These are phyloP conservation scores for Petunia secreta DNA, from an alignment of 257 asterid species.

Conservation along the genomic window DNA sequence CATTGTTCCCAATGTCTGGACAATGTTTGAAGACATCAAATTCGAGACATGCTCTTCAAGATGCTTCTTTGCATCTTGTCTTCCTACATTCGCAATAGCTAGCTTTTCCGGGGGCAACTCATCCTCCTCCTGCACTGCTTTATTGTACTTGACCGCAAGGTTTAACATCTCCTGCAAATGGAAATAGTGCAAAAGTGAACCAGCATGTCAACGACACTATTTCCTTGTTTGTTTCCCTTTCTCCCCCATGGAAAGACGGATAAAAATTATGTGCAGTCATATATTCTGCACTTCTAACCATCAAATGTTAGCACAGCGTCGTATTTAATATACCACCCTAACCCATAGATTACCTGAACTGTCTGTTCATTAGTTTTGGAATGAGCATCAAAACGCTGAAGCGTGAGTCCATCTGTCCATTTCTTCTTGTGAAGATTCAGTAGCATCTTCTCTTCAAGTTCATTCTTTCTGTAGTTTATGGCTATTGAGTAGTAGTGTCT, in stretches of 20 bases:
- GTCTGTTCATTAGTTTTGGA: constrained; percentile 97
- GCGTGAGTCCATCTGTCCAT: constrained; percentile 93
- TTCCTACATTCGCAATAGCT: constrained; percentile 92
- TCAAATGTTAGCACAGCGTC: not conserved
- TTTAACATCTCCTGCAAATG: constrained; percentile 87
- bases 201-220: not conserved
- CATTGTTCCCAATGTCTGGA: constrained; percentile 92
- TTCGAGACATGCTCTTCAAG: constrained; percentile 91
- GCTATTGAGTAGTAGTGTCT: constrained; percentile 97
- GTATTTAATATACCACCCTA: not conserved
- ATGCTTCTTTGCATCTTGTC: constrained; percentile 98
- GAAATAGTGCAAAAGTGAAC: constrained; percentile 20
- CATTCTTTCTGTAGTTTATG: constrained; percentile 92
- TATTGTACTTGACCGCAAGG: constrained; percentile 77
- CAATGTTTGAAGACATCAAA: constrained; percentile 94
- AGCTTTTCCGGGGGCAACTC: constrained; percentile 92
- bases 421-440: constrained; percentile 94
- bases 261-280: not conserved
- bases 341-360: constrained; percentile 59
- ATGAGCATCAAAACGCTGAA: constrained; percentile 87
- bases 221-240: not conserved
- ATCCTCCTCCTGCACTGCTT: constrained; percentile 98
- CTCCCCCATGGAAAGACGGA: not conserved
- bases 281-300: not conserved
- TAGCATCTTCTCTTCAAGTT: constrained; percentile 98